Base-by-base conservation (phyloP, 208 protist species). In the Trypanosoma platydactyli region DNA sequence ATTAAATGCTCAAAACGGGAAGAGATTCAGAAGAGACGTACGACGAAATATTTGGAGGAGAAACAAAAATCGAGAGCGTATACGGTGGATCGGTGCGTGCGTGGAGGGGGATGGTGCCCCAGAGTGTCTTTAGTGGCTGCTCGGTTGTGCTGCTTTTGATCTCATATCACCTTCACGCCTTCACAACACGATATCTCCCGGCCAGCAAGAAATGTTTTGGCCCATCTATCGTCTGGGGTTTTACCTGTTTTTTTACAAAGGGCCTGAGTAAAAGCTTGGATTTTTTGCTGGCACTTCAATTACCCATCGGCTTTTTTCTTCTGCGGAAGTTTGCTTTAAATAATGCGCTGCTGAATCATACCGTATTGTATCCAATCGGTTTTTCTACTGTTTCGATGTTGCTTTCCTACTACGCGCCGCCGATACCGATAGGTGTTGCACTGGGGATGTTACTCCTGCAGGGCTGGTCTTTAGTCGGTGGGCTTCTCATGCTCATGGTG, bases 401-500 rank as follows among this genome's bases (percentile, higher is more conserved):
- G 7, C 46, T 9, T 41, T 30, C 30, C 33, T 27, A 7, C n/a
- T n/a, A 29, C 27, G 5, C 42, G 29, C 58, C 71, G 5, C 24
- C 65, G 15, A 16, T 77, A 2, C 50, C 75, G 2, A 16, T 59
- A 1, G 6, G 63, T 38, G 24, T 45, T 4, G 64, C 62, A 25
- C n/a, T 50, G 38, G 33, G 18, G 11, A 59, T 79, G 27, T 33
- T 54, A n/a, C 13, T 67, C n/a, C 5, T 73, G n/a, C 85, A 91
- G 68, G 33, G 80, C 3, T 86, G 82, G 83, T 71, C 74, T 15
- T 20, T 78, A 18, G 0, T 88, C 0, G 64, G 77, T 15, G 76
- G 77, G 13, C 24, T 84, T 24, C 53, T 94, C 11, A 82, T 91
- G 24, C 54, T 79, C 13, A 66, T 67, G 7, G 79, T 82, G 58